Evolutionary conservation across 2,329 filamentous ascomycete genomes (phyloP).

Genomic region (Colletotrichum aenigma): DNA sequence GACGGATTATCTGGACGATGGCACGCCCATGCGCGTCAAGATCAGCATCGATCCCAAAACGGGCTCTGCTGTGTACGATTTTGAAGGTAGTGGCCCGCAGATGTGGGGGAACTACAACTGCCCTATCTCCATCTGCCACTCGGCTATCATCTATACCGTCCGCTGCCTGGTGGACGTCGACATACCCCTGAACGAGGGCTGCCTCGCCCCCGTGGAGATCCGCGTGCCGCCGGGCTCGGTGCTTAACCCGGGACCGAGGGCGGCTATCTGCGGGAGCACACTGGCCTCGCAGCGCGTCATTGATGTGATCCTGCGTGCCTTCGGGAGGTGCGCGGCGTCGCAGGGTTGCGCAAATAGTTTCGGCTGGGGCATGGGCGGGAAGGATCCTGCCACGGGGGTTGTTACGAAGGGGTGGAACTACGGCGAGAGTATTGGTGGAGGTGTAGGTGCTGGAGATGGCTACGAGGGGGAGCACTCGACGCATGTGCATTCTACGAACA

Average conservation of each 20-base stretch:
- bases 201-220: conserved; percentile 37
- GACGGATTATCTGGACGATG: conserved; percentile 40
- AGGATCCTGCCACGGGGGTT: conserved; percentile 28
- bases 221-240: conserved; percentile 33
- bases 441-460: conserved; percentile 33
- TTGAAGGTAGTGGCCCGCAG: conserved; percentile 37
- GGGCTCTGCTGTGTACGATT: conserved; percentile 40
- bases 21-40: conserved; percentile 35
- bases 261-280: conserved; percentile 65
- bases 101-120: conserved; percentile 39
- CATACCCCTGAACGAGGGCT: conserved; percentile 44
- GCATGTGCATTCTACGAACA: conserved; percentile 36
- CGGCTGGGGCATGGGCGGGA: conserved; percentile 37
- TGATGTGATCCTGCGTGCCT: conserved; percentile 35
- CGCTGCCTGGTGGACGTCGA: conserved; percentile 37
- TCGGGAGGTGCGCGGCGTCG: conserved; percentile 26
- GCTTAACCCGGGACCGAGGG: conserved; percentile 35
- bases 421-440: conserved; percentile 37
- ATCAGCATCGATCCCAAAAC: conserved; percentile 32
- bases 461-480: conserved; percentile 32
- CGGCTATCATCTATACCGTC: conserved; percentile 42
- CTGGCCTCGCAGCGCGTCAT: conserved; percentile 37
- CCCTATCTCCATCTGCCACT: conserved; percentile 39
- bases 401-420: conserved; percentile 28
- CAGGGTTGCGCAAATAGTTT: conserved; percentile 37